Base-by-base conservation (phyloP, 768 basidiomycete genomes). In the Tylopilus sp. region DNA sequence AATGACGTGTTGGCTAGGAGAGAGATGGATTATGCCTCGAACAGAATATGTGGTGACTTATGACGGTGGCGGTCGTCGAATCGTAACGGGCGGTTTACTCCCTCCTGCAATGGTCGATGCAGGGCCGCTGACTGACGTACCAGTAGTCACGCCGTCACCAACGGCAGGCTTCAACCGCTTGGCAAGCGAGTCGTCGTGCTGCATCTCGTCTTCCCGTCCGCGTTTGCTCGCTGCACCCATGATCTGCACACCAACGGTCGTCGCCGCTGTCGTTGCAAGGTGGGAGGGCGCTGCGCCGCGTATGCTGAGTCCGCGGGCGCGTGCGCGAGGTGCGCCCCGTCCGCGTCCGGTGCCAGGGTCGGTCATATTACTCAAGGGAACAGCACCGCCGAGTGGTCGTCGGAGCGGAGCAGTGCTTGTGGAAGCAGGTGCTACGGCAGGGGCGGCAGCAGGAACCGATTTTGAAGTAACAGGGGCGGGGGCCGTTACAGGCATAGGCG, bases 181-280 rank as follows among this genome's bases (percentile, higher is more conserved):
- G 0, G 79, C 82, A 28, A 87, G 70, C 10, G 83, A 79, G 58
- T 83, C 81, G 18, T 83, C 82, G 0, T n/a, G 64, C 20, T 20
- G 60, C 22, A 69, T 64, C 11, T 71, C 73, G 26, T 82, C 81
- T 55, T 88, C 86, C 38, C 85, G 75, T 30, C 79, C 75, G 23
- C 86, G 79, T 57, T 88, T 88, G 28, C 59, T 69, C 15, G 83
- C 82, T 6, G 85, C 85, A 30, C 85, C 85, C 58, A 81, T 76
- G 40, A 86, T 85, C 13, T 79, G 78, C 36, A 84, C 71, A 9
- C 76, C 77, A 7, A 68, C 69, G 12, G 71, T 59, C 33, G 73
- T 43, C 4, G 51, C 18, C 6, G 49, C 13, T 11, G 71, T 53
- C 4, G 73, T 53, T 1, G 68, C 60, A 12, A 60, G 62, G 5